Conservation (phyloP, 73 alveolate genomes). For the Paramecium tetraurelia region DNA sequence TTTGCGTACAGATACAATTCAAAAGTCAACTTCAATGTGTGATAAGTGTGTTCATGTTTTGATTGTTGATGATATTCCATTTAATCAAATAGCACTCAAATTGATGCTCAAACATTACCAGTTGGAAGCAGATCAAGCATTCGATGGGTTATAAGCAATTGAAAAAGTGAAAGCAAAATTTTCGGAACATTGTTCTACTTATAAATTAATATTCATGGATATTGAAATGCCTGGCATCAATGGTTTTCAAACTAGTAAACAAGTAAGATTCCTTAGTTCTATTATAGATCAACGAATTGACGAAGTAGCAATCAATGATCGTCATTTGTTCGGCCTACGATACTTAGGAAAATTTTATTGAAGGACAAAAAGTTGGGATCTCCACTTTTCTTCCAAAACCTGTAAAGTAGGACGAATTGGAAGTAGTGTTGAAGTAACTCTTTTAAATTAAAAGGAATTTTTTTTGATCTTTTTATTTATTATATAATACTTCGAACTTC, state of each 20-base stretch:
- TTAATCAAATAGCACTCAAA: background rate
- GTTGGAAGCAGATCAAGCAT: background rate
- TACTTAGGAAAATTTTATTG: background rate
- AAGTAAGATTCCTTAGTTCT: background rate
- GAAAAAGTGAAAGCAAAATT: background rate
- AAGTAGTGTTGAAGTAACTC: background rate
- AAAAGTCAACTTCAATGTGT: background rate
- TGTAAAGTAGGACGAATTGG: background rate
- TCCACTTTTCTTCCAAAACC: background rate
- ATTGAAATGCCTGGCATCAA: slow-evolving; percentile 3
- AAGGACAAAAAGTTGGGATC: background rate
- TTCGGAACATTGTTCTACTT: background rate
- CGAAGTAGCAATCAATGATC: background rate
- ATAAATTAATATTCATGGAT: background rate
- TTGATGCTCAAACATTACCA: background rate
- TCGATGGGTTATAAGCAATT: background rate
- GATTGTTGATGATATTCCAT: slow-evolving; percentile 8
- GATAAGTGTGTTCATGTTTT: background rate
- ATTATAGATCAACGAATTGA: background rate
- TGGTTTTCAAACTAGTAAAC: background rate
- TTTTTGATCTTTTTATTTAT: background rate
- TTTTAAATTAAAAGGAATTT: background rate
- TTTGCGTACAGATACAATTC: background rate
- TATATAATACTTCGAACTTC: background rate
- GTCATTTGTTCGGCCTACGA: slow-evolving; percentile 27